Evolutionary conservation across 257 asterid species (phyloP), one percentile per base, ranked within the genome.

Genomic region (Capsicum pubescens): DNA sequence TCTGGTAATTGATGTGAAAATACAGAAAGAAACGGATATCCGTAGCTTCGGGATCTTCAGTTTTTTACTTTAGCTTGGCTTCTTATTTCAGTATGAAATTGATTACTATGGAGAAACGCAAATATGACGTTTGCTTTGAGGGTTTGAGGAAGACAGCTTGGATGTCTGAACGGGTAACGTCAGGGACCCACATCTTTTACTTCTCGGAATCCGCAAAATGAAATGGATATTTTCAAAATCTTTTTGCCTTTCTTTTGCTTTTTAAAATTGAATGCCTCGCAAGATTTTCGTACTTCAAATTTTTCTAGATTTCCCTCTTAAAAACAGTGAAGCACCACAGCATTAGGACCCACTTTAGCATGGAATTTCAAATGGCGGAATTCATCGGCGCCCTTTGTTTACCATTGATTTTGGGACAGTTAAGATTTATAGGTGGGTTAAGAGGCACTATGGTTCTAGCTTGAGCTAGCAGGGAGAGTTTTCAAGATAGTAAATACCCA

Each of bases 51-150:
- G 81, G 64, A 54, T 76, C 81, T 54, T 54, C 8, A 52, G 19
- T 4, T 52, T 76, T 13, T 21, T 13, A 19, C 44, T 74, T 21
- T 74, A 48, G 44, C 74, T 70, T 52, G 39, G 50, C 58, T 48
- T 32, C 63, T 52, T 76, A 63, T 52, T 76, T 76, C 46, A 52
- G 64, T 32, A 17, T 12, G 77, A 39, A 57, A 39, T 15, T 39
- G 50, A 26, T 26, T 26, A 26, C 32, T 26, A 26, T 26, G 32
- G 32, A 26, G 2, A 56, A 78, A 72, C 86, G 85, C 77, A 39
- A 87, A 86, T 59, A 87, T 80, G 85, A 54, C 15, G 48, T 74
- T 58, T 85, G 87, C 88, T 59, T 39, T 14, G 60, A 42, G 52
- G 57, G 44, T 56, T 42, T 13, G 32, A 61, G 82, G 85, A 58